Base-by-base conservation (phyloP, 164 flowering plant genomes). In the Dillenia suffruticosa region DNA sequence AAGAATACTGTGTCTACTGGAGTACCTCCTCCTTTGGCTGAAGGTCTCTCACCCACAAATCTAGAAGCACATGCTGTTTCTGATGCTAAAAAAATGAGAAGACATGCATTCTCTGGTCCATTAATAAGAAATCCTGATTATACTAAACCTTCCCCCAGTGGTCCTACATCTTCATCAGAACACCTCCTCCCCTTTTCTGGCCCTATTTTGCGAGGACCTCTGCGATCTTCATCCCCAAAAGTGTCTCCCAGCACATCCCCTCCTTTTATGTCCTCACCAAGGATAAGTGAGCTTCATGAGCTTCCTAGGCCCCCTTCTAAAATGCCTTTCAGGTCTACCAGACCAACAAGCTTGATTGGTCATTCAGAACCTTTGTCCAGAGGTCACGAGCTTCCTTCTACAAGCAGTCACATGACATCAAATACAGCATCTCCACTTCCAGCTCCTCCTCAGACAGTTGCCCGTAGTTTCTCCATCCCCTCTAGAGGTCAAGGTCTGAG, bases 271-370 rank as follows among this genome's bases (percentile, higher is more conserved):
- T 83, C 90, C 19, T 75, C 96, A 32, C 97, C 94, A 9, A 90
- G 77, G 72, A 90, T 93, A 68, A 87, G 82, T 71, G 97, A 93
- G 69, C 97, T 90, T 68, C 98, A 93, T 65, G 96, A 93, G 74
- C 98, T 93, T 68, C 98, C 98, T 7, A 76, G 92, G 65, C 98
- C 98, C 0, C 98, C 98, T 17, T 59, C 62, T 43, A 58, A 61
- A 57, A 10, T 76, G 79, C 56, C 68, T 77, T 56, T 26, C 71
- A 57, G 72, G 80, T 63, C 65, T 76, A 3, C 49, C 73, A 56
- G 85, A 82, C 64, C 80, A 86, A 65, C 90, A 96, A 3, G 92
- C 82, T 11, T 97, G 97, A 9, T 74, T 93, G 75, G 63, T 71
- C 2, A 32, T 32, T 32, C 40, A 32, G 40, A 32, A 32, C 40